Percentiles rank a stretch among this genome's conserved stretches.
Conservation (phyloP, 352 stramenopile genomes). For the Globisporangium carolinianum region DNA sequence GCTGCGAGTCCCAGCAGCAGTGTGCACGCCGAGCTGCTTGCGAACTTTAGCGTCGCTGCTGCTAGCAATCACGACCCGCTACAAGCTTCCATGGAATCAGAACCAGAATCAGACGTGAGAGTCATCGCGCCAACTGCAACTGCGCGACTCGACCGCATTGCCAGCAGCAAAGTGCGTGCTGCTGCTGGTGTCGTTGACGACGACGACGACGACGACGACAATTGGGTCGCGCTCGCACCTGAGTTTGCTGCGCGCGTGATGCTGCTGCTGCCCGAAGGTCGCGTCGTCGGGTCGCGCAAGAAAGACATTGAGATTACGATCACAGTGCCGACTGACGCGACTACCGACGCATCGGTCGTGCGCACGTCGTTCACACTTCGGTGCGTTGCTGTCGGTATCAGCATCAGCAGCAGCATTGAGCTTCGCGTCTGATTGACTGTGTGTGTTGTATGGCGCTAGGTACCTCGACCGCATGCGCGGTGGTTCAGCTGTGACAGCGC, state of each 20-base stretch:
- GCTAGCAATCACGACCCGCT: neutral
- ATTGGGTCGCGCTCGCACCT: slow-evolving; percentile 62
- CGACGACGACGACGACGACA: slow-evolving; percentile 22
- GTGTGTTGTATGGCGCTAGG: slow-evolving; percentile 2
- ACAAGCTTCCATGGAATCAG: too few relatives aligned
- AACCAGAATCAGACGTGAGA: too few relatives aligned
- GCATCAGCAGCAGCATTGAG: too few relatives aligned
- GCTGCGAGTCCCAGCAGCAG: neutral
- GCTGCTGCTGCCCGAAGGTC: slow-evolving; percentile 48
- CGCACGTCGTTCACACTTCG: slow-evolving; percentile 62
- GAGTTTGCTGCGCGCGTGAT: slow-evolving; percentile 71
- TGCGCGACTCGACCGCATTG: neutral
- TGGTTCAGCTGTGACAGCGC: neutral
- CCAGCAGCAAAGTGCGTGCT: slow-evolving; percentile 1
- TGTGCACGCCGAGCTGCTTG: slow-evolving; percentile 4
- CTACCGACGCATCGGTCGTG: slow-evolving; percentile 7
- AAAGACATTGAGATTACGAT: slow-evolving; percentile 73
- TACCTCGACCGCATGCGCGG: slow-evolving; percentile 52
- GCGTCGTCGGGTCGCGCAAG: slow-evolving; percentile 41
- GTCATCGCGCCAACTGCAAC: too few relatives aligned
- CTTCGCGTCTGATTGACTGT: neutral
- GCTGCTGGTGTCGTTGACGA: neutral
- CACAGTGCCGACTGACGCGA: slow-evolving; percentile 10
- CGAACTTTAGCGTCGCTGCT: slow-evolving; percentile 2
- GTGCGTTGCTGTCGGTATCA: slow-evolving; percentile 1